Percentiles rank a stretch among this genome's conserved stretches.
Evolutionary conservation across 2,329 filamentous ascomycete genomes (phyloP).

Genomic region (Stagonosporopsis rhizophila): DNA sequence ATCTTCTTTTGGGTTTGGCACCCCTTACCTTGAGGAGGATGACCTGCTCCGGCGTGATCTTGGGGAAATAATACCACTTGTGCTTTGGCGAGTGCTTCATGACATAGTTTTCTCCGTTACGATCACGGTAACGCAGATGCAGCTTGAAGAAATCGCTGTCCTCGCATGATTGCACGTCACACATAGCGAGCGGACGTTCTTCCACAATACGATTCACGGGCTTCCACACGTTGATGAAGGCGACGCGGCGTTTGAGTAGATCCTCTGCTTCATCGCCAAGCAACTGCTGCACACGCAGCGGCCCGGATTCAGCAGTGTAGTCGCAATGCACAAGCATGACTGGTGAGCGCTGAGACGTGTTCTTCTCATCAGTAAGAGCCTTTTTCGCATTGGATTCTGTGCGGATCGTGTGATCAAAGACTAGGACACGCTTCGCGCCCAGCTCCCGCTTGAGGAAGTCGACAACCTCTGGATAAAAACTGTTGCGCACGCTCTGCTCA

Average conservation of each 20-base stretch:
- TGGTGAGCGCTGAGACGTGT: conserved; percentile 51
- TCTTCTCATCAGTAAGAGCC: conserved; percentile 44
- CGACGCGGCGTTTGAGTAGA: conserved; percentile 54
- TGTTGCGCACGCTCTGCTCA: conserved; percentile 49
- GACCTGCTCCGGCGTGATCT: conserved; percentile 48
- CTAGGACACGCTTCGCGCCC: conserved; percentile 54
- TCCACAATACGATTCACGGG: conserved; percentile 51
- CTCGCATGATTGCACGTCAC: conserved; percentile 47
- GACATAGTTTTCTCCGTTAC: conserved; percentile 52
- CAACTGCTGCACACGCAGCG: conserved; percentile 53
- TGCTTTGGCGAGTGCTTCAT: conserved; percentile 45
- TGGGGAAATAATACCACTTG: conserved; percentile 53
- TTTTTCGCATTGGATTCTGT: conserved; percentile 45
- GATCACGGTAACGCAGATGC: conserved; percentile 49
- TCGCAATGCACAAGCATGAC: conserved; percentile 62
- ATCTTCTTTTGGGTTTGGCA: too few relatives aligned
- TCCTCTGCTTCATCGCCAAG: conserved; percentile 53
- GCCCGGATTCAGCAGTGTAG: conserved; percentile 56
- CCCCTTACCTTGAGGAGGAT: conserved; percentile 45
- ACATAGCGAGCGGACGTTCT: conserved; percentile 53
- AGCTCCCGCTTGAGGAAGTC: conserved; percentile 55
- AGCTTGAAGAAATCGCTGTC: conserved; percentile 53
- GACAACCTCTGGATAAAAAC: conserved; percentile 58
- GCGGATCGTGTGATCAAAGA: conserved; percentile 61
- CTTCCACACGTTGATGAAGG: conserved; percentile 62